A percentile compares a stretch with the other conserved stretches of the same genome.
Conservation (phyloP, 352 stramenopile genomes). For the Pythium sukuiense region DNA sequence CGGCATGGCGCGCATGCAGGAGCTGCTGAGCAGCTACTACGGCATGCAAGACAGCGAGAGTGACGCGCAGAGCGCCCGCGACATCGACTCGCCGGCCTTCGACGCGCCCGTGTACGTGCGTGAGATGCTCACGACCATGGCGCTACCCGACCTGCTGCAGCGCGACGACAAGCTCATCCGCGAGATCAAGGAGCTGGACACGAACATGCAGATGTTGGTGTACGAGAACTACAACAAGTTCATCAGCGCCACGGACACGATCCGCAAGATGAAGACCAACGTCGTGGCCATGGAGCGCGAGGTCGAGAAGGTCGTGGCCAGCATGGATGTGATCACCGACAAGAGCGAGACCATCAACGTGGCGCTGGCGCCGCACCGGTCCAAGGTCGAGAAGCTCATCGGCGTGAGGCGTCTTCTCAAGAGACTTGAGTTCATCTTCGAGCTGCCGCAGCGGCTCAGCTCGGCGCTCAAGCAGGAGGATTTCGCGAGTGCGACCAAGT, state of each 20-base stretch:
- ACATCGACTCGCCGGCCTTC: slow-evolving; percentile 80
- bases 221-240: slow-evolving; percentile 99
- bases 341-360: slow-evolving; percentile 89
- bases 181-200: slow-evolving; percentile 96
- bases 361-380: slow-evolving; percentile 76
- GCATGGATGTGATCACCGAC: slow-evolving; percentile 88
- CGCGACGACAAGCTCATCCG: slow-evolving; percentile 77
- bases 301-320: slow-evolving; percentile 81
- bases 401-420: slow-evolving; percentile 94
- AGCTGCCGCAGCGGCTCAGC: slow-evolving; percentile 91
- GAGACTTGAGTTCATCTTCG: slow-evolving; percentile 97
- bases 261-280: slow-evolving; percentile 96
- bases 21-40: slow-evolving; percentile 89
- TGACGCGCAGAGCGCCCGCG: slow-evolving; percentile 56
- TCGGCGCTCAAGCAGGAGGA: slow-evolving; percentile 87
- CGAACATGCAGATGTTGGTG: slow-evolving; percentile 99
- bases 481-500: slow-evolving; percentile 86
- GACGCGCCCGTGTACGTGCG: slow-evolving; percentile 74
- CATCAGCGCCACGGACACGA: slow-evolving; percentile 99
- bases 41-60: slow-evolving; percentile 77
- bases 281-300: slow-evolving; percentile 91
- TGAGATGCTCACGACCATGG: slow-evolving; percentile 58
- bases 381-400: slow-evolving; percentile 97
- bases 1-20: slow-evolving; percentile 84
- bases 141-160: slow-evolving; percentile 70